Conservation (phyloP, 257 asterid genomes). For the Solanum medicagineum region DNA sequence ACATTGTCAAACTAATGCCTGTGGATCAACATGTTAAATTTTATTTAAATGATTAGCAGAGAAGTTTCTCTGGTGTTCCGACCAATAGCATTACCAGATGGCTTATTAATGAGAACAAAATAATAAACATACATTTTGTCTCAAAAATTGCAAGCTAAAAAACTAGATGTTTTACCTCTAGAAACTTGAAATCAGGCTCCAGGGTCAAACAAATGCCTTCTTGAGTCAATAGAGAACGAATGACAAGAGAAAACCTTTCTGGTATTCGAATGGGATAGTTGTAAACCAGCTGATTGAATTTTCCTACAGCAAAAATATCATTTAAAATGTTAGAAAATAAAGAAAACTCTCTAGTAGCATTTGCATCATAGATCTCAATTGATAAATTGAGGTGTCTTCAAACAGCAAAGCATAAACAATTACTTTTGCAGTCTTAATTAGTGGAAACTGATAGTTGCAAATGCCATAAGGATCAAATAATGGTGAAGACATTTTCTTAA, state of each 20-base stretch:
- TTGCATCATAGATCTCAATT: background rate
- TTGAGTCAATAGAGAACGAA: constrained; percentile 95
- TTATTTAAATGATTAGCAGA: background rate
- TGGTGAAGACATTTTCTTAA: background rate
- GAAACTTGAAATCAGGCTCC: constrained; percentile 87
- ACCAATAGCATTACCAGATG: background rate
- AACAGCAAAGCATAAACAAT: background rate
- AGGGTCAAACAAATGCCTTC: constrained; percentile 98
- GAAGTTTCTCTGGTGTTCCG: background rate
- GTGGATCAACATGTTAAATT: background rate
- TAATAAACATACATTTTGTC: background rate
- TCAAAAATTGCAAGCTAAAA: background rate
- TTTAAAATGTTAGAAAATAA: background rate
- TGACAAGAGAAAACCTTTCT: constrained; percentile 97
- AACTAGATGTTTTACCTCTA: constrained; percentile 53
- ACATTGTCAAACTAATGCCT: background rate
- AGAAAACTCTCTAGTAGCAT: background rate
- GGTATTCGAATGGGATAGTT: constrained; percentile 96
- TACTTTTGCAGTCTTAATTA: background rate
- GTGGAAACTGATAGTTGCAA: background rate
- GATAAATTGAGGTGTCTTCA: background rate
- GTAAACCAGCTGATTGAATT: constrained; percentile 92
- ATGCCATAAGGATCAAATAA: background rate
- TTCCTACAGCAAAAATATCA: constrained; percentile 37
- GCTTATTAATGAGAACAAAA: background rate